Percentiles rank a stretch among this genome's conserved stretches.
Evolutionary conservation across 495 filamentous ascomycete species (phyloP).

Genomic region (Penicillium taxi): DNA sequence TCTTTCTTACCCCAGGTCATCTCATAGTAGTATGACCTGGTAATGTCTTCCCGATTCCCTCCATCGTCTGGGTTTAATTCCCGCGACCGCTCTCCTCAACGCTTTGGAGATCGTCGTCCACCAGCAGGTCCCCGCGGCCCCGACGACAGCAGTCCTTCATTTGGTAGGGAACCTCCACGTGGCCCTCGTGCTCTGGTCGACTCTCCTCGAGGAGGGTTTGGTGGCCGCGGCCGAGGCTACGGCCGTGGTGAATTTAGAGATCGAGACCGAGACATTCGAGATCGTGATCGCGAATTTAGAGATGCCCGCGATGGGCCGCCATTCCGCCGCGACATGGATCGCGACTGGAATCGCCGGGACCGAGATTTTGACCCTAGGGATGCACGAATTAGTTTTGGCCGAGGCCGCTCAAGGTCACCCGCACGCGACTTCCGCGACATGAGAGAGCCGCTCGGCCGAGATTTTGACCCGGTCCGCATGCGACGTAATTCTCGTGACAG

Average conservation of each 20-base stretch:
- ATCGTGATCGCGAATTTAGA: slow-evolving; percentile 35
- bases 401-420: slow-evolving; percentile 39
- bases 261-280: slow-evolving; percentile 44
- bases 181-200: slow-evolving; percentile 65
- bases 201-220: slow-evolving; percentile 47
- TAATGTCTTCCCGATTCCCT: slow-evolving; percentile 43
- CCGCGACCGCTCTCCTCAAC: slow-evolving; percentile 42
- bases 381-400: slow-evolving; percentile 32
- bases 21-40: slow-evolving; percentile 37
- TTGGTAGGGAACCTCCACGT: slow-evolving; percentile 53
- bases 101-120: slow-evolving; percentile 40
- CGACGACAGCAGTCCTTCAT: slow-evolving; percentile 31
- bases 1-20: slow-evolving; percentile 10
- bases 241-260: slow-evolving; percentile 54
- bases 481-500: slow-evolving; percentile 54
- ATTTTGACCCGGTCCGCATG: slow-evolving; percentile 39
- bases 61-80: slow-evolving; percentile 42
- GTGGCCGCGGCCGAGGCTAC: slow-evolving; percentile 40
- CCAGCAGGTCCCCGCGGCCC: slow-evolving; percentile 32
- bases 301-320: slow-evolving; percentile 33
- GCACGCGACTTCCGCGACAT: slow-evolving; percentile 45
- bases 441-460: slow-evolving; percentile 32
- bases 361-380: slow-evolving; percentile 41
- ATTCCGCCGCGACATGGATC: slow-evolving; percentile 34
- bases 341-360: slow-evolving; percentile 33